Base-by-base conservation (phyloP, 1,139 yeast genomes). In the Geotrichum phurueaensis region DNA sequence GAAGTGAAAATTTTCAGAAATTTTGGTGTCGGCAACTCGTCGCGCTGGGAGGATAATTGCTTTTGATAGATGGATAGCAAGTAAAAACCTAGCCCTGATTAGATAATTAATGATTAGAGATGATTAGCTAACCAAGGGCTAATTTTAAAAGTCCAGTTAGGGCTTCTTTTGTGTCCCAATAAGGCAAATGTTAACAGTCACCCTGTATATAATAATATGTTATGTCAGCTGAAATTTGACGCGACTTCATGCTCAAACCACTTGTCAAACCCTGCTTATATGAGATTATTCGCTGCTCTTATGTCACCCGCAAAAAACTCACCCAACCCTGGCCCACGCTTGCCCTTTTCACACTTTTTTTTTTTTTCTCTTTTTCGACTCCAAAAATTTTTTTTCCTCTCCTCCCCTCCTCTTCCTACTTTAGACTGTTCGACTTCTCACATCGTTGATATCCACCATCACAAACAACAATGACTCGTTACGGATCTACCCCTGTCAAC, bases 401-500 rank as follows among this genome's bases (percentile, higher is more conserved):
- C 43, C 36, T 45, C 39, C 39, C 39, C 18, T 36, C 43, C 43
- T 36, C 43, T 36, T 36, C 43, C 43, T 36, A 36, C 43, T 27
- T 45, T 15, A 20, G 56, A 54, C 56, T 45, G 56, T 54, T 54
- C 58, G 51, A 54, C 62, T 29, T 50, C 49, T 36, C 50, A 33
- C 59, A 48, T 57, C 54, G 48, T 54, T 50, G 54, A 53, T 57
- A 48, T 47, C 57, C 20, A 50, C 54, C 64, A 62, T 51, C 61
- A 54, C 58, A 64, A 63, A 60, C 50, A 51, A 76, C 69, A 81
- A 86, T 86, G 91, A 84, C 87, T 80, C 86, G 98, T 85, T 94
- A 94, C 98, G 96, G 92, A 84, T 94, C 96, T 81, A 87, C 91
- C 78, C 90, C 99, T 79, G 90, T 96, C 77, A 92, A 94, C 92